These are phyloP conservation scores for Oenanthe sinensis DNA, from an alignment of 129 eudicot genomes.

Conservation along the genomic window DNA sequence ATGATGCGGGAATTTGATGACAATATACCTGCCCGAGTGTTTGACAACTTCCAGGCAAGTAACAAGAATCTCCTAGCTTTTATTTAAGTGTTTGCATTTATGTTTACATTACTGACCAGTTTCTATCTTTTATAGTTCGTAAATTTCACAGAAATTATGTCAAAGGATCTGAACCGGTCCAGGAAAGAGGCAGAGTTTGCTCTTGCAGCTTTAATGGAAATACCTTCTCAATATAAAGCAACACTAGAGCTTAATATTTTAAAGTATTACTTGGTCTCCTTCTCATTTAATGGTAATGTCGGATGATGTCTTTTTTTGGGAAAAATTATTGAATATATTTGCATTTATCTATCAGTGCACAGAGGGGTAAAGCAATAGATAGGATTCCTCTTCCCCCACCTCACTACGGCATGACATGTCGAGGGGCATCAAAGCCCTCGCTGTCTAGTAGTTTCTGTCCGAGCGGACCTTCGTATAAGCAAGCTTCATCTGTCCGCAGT, in stretches of 20 bases:
- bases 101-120: constrained; percentile 9
- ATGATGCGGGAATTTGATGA: constrained; percentile 94
- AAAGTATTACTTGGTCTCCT: constrained; percentile 38
- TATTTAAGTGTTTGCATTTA: not conserved
- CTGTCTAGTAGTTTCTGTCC: constrained; percentile 40
- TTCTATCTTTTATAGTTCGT: constrained; percentile 50
- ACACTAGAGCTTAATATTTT: constrained; percentile 70
- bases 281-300: not conserved
- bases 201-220: constrained; percentile 83
- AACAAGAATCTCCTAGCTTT: not conserved
- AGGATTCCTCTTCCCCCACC: constrained; percentile 89
- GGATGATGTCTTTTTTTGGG: not conserved
- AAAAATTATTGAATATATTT: not conserved
- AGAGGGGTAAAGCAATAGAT: constrained; percentile 52
- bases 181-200: constrained; percentile 89
- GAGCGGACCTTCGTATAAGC: constrained; percentile 30
- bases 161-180: constrained; percentile 48
- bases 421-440: constrained; percentile 45
- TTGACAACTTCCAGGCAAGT: constrained; percentile 90
- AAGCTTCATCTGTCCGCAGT: constrained; percentile 15
- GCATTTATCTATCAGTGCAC: constrained; percentile 32
- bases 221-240: constrained; percentile 88
- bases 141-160: constrained; percentile 88
- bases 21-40: constrained; percentile 81
- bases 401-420: constrained; percentile 40